Base-by-base conservation (phyloP, 345 rosid species). In the Populus euphratica region DNA sequence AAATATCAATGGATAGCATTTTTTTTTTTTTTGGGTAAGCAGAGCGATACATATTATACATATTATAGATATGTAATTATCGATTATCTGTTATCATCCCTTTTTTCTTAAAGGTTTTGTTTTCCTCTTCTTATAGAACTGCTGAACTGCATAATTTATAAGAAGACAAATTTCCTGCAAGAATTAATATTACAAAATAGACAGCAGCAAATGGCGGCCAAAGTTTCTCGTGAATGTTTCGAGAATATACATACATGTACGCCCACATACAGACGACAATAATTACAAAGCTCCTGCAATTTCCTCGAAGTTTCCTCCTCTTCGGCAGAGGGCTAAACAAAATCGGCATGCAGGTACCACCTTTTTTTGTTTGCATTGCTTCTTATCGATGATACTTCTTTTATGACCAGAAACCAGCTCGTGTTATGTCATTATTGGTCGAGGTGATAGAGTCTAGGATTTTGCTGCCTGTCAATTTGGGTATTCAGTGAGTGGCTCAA, bases 221-320 rank as follows among this genome's bases (percentile, higher is more conserved):
- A 43, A 10, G 47, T 43, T 43, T 43, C 47, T 43, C 47, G 11
- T 43, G 47, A 10, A 11, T 11, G 14, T 43, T 43, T 43, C 47
- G 47, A 43, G 47, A 5, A 7, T 8, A 52, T 7, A 6, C 7
- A 52, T 7, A 6, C 7, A 52, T 21, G 1, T 6, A 18, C n/a
- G n/a, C 10, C 21, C 61, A 21, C 12, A 21, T 9, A 0, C 4
- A 21, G 61, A 21, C 25, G 61, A 54, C 10, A 3, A 23, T 0
- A n/a, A 59, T 23, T 67, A 50, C 38, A 2, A 2, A 18, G 12
- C 4, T 9, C 14, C 17, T 10, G 63, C 43, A 71, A 49, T 71
- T 71, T 71, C 74, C 74, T 27, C 62, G 43, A 71, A 50, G 62
- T 31, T 50, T 71, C 74, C 39, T 71, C 74, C 39, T 50, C 18